Conservation (phyloP, 2,329 filamentous ascomycete genomes). For the Aspergillus oerlinghausenensis region DNA sequence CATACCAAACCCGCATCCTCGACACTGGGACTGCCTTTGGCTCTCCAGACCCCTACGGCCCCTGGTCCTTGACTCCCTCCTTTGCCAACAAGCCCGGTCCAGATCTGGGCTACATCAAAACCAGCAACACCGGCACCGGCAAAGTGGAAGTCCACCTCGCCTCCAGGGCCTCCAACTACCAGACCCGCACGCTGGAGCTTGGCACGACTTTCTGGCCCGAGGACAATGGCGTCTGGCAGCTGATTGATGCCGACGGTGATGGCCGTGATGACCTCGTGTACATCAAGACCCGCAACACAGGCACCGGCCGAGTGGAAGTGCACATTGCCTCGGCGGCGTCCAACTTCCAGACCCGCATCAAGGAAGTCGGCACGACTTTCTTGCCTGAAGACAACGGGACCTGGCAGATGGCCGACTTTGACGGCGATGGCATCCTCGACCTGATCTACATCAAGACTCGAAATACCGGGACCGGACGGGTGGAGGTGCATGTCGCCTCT, state of each 20-base stretch:
- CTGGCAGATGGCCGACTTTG: constrained; percentile 12
- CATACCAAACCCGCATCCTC: constrained; percentile 4
- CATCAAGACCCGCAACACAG: constrained; percentile 13
- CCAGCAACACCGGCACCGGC: constrained; percentile 12
- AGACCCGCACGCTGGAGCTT: constrained; percentile 59
- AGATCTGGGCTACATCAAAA: constrained; percentile 13
- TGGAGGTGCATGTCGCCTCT: constrained; percentile 13
- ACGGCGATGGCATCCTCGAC: constrained; percentile 10
- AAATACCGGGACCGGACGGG: constrained; percentile 10
- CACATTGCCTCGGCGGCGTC: constrained; percentile 12
- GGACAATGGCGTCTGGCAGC: constrained; percentile 10
- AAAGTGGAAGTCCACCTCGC: constrained; percentile 14
- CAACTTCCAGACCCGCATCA: constrained; percentile 50
- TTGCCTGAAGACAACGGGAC: constrained; percentile 8
- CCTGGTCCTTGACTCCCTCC: constrained; percentile 2
- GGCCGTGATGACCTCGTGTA: constrained; percentile 10
- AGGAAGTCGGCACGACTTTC: constrained; percentile 61
- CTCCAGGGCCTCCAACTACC: constrained; percentile 8
- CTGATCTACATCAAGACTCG: constrained; percentile 12
- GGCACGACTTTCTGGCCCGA: constrained; percentile 52
- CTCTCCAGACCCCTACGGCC: constrained; percentile 1
- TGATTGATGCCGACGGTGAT: constrained; percentile 10
- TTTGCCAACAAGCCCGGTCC: neutral
- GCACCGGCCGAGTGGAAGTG: constrained; percentile 12
- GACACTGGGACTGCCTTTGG: constrained; percentile 2